Conservation (phyloP, 768 basidiomycete genomes). For the Sarcodon sp. region DNA sequence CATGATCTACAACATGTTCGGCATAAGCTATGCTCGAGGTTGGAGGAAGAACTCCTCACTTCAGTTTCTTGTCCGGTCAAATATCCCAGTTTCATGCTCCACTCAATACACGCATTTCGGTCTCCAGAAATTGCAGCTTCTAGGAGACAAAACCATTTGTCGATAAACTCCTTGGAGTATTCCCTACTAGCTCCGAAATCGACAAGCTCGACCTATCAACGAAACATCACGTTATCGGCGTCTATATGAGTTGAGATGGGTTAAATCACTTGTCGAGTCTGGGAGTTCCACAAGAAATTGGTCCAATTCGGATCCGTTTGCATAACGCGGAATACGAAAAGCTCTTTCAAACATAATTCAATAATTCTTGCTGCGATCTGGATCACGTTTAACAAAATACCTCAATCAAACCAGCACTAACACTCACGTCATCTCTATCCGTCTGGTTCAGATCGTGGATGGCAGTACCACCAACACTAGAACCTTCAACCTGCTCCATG, state of each 20-base stretch:
- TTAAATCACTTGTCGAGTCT: conserved; percentile 40
- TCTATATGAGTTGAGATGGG: neutral
- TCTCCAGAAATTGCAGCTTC: conserved; percentile 64
- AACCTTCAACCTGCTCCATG: conserved; percentile 76
- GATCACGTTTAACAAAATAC: neutral
- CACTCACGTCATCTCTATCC: conserved; percentile 60
- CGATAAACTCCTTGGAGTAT: conserved; percentile 80
- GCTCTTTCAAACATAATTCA: conserved; percentile 78
- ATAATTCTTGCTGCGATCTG: conserved; percentile 80
- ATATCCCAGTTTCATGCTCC: conserved; percentile 79
- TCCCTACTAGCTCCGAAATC: conserved; percentile 94
- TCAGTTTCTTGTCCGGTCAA: conserved; percentile 81
- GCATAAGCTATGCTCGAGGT: neutral
- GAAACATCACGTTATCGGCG: neutral
- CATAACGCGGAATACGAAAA: conserved; percentile 88
- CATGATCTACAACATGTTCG: conserved; percentile 44
- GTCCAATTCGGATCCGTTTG: conserved; percentile 99
- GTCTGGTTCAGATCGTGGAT: conserved; percentile 42
- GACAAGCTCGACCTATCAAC: conserved; percentile 61
- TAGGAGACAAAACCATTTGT: conserved; percentile 79
- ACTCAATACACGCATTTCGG: conserved; percentile 47
- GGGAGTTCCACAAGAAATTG: conserved; percentile 83
- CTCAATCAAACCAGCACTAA: neutral
- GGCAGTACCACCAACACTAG: conserved; percentile 60
- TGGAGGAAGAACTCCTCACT: conserved; percentile 21